Conservation (phyloP, 176 grass and related monocot species). For the Rhynchospora pubera region DNA sequence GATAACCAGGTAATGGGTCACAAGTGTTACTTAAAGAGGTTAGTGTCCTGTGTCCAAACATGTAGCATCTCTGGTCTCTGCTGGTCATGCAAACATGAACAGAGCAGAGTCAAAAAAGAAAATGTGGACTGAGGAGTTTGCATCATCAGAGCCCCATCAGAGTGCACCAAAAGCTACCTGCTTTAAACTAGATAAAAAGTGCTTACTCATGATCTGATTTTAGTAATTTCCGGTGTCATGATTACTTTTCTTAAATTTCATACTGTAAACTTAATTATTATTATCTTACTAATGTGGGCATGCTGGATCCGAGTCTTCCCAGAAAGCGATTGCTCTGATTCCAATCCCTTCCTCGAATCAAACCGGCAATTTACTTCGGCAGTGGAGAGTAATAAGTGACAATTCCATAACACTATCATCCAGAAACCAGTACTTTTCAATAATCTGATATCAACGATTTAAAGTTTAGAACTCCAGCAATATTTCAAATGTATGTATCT, state of each 20-base stretch:
- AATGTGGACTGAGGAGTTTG: slow-evolving; percentile 4
- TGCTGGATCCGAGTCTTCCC: background rate
- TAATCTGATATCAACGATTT: too few species aligned
- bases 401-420: too few species aligned
- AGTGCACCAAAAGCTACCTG: slow-evolving; percentile 1
- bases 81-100: background rate
- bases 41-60: too few species aligned
- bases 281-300: background rate
- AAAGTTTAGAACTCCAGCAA: too few species aligned
- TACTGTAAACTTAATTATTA: background rate
- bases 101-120: background rate
- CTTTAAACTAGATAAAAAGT: background rate
- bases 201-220: background rate
- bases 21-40: too few species aligned
- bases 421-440: too few species aligned
- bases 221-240: background rate
- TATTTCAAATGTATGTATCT: too few species aligned
- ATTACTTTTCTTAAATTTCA: background rate
- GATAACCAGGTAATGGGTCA: too few species aligned
- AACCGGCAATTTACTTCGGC: too few species aligned
- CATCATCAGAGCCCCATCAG: slow-evolving; percentile 15
- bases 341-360: background rate
- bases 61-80: background rate
- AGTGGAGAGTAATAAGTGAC: too few species aligned
- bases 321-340: background rate